Base-by-base conservation (phyloP, 1,284 basidiomycete genomes). In the Moesziomyces globuligerus region DNA sequence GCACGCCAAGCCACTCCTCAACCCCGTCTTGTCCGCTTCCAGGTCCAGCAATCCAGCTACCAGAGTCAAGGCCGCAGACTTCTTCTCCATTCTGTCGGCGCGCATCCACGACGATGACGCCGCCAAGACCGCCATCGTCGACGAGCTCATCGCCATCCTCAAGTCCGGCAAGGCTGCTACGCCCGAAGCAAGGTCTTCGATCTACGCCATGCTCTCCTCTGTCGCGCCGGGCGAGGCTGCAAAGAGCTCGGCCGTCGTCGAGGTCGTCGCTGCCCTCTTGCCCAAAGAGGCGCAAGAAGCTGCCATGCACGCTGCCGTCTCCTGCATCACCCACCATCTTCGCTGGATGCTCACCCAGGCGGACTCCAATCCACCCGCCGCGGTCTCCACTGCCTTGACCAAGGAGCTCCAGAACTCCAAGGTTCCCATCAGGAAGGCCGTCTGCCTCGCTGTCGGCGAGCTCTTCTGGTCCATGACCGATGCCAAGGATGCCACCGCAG, bases 381-480 rank as follows among this genome's bases (percentile, higher is more conserved):
- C 68, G 24, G 67, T 65, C 0, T 60, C 60, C 11, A 49, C 60
- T 7, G 66, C 69, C 5, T 18, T 79, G 26, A 50, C 24, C 48
- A 78, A 79, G 55, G 76, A 74, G 62, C 54, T 78, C 54, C 65
- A 66, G 28, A 78, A 78, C 45, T 47, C 76, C 15, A 76, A 78
- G 40, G 46, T 73, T 4, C 72, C 68, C 9, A 44, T 76, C 34
- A 60, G 76, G 20, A 78, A 73, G 54, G 72, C 65, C 15, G 70
- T 73, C 47, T 74, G 71, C 42, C 29, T 61, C 18, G 58, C 64
- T 13, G 39, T 79, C 21, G 77, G 77, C 24, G 48, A 62, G 13
- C 38, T 76, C 21, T 60, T 78, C 42, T 77, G 72, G 75, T 40
- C 50, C 38, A 48, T 65, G 41, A 4, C 34, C 11, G 25, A 39